phyloP scores from a whole-genome alignment of 2,329 filamentous ascomycete species.

The Ophidiomyces ophidiicola region DNA sequence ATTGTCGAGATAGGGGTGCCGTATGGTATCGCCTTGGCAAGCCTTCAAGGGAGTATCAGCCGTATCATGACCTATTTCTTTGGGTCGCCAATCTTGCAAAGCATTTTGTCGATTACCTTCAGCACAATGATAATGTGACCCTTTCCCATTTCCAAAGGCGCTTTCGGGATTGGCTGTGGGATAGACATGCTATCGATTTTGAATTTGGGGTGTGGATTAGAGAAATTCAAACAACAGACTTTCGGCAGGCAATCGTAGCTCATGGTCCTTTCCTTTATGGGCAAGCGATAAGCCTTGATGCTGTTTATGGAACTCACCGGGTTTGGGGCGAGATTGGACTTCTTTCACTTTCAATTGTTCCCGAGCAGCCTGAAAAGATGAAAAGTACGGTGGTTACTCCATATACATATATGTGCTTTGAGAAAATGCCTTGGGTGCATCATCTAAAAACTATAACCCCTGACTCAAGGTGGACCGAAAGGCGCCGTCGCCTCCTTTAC shows the following conservation, averaged over 20 bases:
- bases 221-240: conserved; percentile 44
- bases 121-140: conserved; percentile 27
- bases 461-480: conserved; percentile 34
- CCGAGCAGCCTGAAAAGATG: conserved; percentile 14
- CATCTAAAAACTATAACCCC: conserved; percentile 24
- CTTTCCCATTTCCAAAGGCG: conserved; percentile 45
- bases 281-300: conserved; percentile 45
- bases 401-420: conserved; percentile 54
- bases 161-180: conserved; percentile 48
- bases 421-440: conserved; percentile 44
- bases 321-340: conserved; percentile 45
- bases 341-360: conserved; percentile 23
- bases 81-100: conserved; percentile 63
- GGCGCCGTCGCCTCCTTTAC: conserved; percentile 3
- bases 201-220: conserved; percentile 45
- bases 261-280: conserved; percentile 54
- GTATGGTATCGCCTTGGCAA: conserved; percentile 53
- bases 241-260: conserved; percentile 47
- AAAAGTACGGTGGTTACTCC: conserved; percentile 54
- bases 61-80: conserved; percentile 51
- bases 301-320: conserved; percentile 28
- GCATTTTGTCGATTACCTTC: conserved; percentile 57
- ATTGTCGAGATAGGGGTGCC: conserved; percentile 20
- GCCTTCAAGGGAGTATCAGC: conserved; percentile 49
- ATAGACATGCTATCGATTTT: conserved; percentile 32